Evolutionary conservation across 345 rosid genomes (phyloP).

Genomic region (Cardamine chenopodiifolia): DNA sequence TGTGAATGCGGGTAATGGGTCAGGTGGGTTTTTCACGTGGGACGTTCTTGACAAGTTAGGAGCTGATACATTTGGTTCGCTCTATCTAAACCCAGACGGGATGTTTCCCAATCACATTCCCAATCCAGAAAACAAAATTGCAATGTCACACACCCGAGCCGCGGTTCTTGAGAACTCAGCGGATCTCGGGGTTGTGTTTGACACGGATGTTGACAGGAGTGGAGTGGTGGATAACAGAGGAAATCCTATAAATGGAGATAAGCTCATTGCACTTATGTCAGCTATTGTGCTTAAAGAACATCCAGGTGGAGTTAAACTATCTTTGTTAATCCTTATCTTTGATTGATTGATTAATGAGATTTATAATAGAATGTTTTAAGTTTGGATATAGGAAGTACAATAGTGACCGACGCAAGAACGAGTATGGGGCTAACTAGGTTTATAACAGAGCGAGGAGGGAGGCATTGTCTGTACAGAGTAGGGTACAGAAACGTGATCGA

Average conservation of each 20-base stretch:
- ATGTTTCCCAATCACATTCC: conserved; percentile 97
- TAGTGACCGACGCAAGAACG: conserved; percentile 92
- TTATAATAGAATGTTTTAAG: neutral
- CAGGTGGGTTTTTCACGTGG: conserved; percentile 94
- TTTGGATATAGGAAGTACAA: conserved; percentile 43
- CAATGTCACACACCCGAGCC: conserved; percentile 81
- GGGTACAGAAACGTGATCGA: conserved; percentile 92
- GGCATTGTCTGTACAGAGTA: conserved; percentile 84
- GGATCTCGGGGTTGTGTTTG: conserved; percentile 93
- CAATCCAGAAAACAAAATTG: conserved; percentile 81
- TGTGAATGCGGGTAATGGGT: conserved; percentile 91
- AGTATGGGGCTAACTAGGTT: conserved; percentile 75
- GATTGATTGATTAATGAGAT: neutral
- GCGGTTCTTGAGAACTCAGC: conserved; percentile 75
- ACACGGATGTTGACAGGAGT: conserved; percentile 92
- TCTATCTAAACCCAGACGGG: conserved; percentile 83
- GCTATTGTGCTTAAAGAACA: conserved; percentile 81
- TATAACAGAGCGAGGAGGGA: conserved; percentile 75
- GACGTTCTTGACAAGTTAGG: conserved; percentile 87
- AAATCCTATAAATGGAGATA: conserved; percentile 87
- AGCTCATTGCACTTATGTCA: conserved; percentile 86
- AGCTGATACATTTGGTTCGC: conserved; percentile 86
- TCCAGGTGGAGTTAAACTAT: conserved; percentile 51
- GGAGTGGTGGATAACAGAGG: conserved; percentile 84
- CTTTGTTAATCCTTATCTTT: neutral